Percentiles rank a stretch among this genome's conserved stretches.
phyloP scores from a whole-genome alignment of 345 rosid genomes.

The Rhizophora mangle region DNA sequence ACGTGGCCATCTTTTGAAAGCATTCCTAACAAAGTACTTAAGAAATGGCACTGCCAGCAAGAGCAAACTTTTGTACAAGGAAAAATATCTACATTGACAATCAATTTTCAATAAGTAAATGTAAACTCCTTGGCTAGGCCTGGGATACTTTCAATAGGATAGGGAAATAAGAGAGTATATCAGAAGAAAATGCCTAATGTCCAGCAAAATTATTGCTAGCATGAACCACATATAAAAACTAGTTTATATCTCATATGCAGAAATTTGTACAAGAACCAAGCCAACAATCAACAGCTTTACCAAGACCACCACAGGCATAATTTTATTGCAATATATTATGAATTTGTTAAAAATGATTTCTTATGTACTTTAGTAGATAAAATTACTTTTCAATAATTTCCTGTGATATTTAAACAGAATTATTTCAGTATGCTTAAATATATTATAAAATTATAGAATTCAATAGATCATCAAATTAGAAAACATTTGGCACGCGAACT shows the following conservation, averaged over 20 bases:
- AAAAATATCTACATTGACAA: neutral
- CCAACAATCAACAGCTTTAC: no score
- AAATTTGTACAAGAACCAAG: no score
- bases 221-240: neutral
- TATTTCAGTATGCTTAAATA: no score
- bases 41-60: neutral
- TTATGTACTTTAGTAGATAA: no score
- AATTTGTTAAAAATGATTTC: no score
- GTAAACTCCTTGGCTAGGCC: neutral
- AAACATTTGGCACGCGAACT: no score
- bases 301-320: no score
- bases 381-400: no score
- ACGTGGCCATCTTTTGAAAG: slow-evolving; percentile 4
- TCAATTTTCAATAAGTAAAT: neutral
- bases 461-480: no score
- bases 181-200: neutral
- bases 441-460: no score
- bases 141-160: neutral
- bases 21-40: neutral
- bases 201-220: neutral
- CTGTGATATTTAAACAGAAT: no score
- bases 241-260: neutral
- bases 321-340: no score
- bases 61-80: neutral
- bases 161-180: neutral